A percentile compares a stretch with the other conserved stretches of the same genome.
These are phyloP conservation scores for Cercophora sp. DNA, from an alignment of 495 filamentous ascomycete species.

Conservation along the genomic window DNA sequence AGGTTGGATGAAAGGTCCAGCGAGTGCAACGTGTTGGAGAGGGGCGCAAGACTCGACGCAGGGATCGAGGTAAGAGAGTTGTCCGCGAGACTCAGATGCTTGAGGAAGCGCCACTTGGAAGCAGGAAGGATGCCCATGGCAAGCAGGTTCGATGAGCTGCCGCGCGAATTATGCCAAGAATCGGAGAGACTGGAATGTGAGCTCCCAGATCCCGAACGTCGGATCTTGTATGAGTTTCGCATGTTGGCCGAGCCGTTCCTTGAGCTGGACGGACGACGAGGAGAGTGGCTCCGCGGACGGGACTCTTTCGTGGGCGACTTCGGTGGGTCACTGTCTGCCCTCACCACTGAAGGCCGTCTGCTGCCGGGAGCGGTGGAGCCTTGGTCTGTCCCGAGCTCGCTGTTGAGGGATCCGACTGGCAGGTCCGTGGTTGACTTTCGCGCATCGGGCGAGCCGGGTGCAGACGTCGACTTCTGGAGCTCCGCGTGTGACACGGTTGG, in stretches of 20 bases:
- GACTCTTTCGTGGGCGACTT: conserved; percentile 35
- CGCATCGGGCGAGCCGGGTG: conserved; percentile 62
- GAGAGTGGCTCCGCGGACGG: conserved; percentile 72
- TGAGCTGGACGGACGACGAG: conserved; percentile 67
- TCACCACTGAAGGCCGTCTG: conserved; percentile 37
- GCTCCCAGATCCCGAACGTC: conserved; percentile 84
- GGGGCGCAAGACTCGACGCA: conserved; percentile 66
- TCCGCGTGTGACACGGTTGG: conserved; percentile 54
- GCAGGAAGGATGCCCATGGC: conserved; percentile 62
- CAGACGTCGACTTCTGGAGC: conserved; percentile 53
- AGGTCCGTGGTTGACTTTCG: conserved; percentile 43
- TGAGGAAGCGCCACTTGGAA: conserved; percentile 91
- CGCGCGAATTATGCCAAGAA: conserved; percentile 56
- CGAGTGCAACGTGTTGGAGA: conserved; percentile 82
- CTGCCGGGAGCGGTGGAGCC: conserved; percentile 24
- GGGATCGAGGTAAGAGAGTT: conserved; percentile 80
- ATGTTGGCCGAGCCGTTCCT: conserved; percentile 62
- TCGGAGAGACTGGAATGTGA: conserved; percentile 83
- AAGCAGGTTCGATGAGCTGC: conserved; percentile 71
- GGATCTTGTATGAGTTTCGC: conserved; percentile 63
- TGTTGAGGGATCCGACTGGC: conserved; percentile 41
- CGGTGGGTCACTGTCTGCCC: conserved; percentile 36
- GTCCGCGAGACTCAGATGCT: conserved; percentile 86
- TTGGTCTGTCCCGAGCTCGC: conserved; percentile 39
- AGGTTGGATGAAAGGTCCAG: conserved; percentile 90